A percentile compares a stretch with the other conserved stretches of the same genome.
These are phyloP conservation scores for Raphanus hybrid DNA, from an alignment of 441 rosid species.

Conservation along the genomic window DNA sequence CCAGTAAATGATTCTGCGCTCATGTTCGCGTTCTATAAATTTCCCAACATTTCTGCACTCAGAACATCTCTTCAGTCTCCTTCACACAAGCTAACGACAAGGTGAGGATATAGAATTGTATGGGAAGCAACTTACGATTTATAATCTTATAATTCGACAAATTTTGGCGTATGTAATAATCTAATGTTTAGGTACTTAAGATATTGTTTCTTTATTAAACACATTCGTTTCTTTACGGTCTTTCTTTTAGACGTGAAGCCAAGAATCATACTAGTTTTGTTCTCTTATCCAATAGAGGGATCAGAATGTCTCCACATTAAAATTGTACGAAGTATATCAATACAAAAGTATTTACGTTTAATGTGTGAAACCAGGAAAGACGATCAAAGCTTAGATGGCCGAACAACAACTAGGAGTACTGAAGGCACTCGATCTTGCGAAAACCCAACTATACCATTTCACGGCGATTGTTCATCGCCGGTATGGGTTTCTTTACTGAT, in stretches of 20 bases:
- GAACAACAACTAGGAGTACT: neutral
- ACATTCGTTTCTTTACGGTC: neutral
- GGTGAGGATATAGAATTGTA: conserved; percentile 20
- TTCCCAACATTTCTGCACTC: neutral
- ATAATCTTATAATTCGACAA: neutral
- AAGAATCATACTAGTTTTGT: neutral
- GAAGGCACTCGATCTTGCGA: neutral
- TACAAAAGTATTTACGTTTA: neutral
- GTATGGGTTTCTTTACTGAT: conserved; percentile 5
- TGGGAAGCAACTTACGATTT: neutral
- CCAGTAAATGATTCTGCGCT: neutral
- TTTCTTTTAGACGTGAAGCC: neutral
- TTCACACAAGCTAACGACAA: conserved; percentile 7
- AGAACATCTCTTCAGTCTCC: conserved; percentile 17
- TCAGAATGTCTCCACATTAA: neutral
- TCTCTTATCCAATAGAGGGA: conserved; percentile 11
- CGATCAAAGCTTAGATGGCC: neutral
- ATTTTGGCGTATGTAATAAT: neutral
- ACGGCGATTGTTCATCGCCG: conserved; percentile 4
- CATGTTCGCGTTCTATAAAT: conserved; percentile 29
- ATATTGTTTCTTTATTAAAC: neutral
- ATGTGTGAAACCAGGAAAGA: neutral
- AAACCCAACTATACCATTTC: conserved; percentile 2
- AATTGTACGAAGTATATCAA: neutral
- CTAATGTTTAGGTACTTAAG: neutral